Evolutionary conservation across 78 protist species (phyloP), one percentile per base, ranked within the genome.

Genomic region (Chrysochromulina parva): DNA sequence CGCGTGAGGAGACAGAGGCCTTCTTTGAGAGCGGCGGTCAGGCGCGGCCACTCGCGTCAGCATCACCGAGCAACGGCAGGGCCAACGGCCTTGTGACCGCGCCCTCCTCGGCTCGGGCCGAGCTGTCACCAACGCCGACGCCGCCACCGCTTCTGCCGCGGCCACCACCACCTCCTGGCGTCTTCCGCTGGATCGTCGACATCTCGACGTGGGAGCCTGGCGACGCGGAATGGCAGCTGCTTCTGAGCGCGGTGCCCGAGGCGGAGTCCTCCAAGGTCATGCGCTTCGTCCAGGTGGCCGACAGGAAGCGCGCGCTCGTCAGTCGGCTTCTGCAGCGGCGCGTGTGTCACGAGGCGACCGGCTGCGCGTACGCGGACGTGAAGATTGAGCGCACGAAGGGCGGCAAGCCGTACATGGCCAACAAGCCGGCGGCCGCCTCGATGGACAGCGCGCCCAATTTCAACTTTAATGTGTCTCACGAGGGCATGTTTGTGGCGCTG

Each of bases 241-340:
- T 74, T n/a, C 53, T 74, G 47, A 28, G 52, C 22, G 6, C 2
- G 38, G 28, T 74, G 1, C 53, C 54, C 1, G 84, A 1, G 19
- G 55, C 3, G 1, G 84, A 74, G n/a, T 57, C 28, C 1, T 55
- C 2, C 58, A 6, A 4, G 10, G 58, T 50, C n/a, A 0, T 0
- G 6, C 57, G 57, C 48, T 19, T 50, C 48, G n/a, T 3, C 24
- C 4, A 16, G 28, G 16, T 0, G 24, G 53, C 2, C 28, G 91
- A 88, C 73, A 52, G 52, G 91, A 88, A 88, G 69, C 91, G 91
- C 38, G 91, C 91, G 54, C 80, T 88, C 57, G 85, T 74, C 38
- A 28, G 59, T 28, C 50, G 91, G 28, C 74, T 88, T 24, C 1
- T 88, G 60, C 80, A 85, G 62, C 62, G 62, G 62, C 62, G 62